phyloP scores from a whole-genome alignment of 495 filamentous ascomycete species.

The Neurospora sp. region DNA sequence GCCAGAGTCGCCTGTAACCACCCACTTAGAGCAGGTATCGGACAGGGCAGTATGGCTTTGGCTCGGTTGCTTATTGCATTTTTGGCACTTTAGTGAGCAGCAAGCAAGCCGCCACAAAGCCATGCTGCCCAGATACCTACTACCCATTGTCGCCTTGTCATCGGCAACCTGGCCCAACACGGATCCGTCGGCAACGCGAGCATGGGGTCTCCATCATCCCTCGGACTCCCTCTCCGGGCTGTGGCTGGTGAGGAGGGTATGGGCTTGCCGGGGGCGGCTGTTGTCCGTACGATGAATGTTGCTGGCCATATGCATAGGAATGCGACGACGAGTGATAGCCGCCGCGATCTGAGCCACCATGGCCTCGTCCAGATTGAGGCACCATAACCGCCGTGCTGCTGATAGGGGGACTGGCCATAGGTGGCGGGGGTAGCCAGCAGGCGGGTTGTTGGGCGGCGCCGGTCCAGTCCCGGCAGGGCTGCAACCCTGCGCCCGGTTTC shows the following conservation, averaged over 20 bases:
- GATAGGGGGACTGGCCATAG: conserved; percentile 25
- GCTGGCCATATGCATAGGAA: conserved; percentile 16
- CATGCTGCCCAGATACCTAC: not conserved
- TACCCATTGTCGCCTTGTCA: too few relatives aligned
- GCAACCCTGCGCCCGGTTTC: too few relatives aligned
- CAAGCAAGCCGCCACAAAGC: conserved; percentile 47
- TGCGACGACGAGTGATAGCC: conserved; percentile 19
- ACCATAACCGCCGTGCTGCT: conserved; percentile 21
- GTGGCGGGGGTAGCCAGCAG: conserved; percentile 19
- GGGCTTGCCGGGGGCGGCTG: conserved; percentile 12
- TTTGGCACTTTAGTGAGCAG: conserved; percentile 42
- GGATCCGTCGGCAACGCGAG: not conserved
- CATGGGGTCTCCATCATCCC: not conserved
- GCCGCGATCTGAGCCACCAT: conserved; percentile 20
- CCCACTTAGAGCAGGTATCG: conserved; percentile 2
- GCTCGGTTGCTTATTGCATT: conserved; percentile 30
- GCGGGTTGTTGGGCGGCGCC: conserved; percentile 20
- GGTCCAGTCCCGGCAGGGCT: conserved; percentile 12
- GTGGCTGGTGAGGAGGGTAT: conserved; percentile 12
- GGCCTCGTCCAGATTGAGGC: not conserved
- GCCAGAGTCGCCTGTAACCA: conserved; percentile 11
- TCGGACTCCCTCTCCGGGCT: not conserved
- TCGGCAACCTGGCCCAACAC: not conserved
- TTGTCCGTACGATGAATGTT: conserved; percentile 13
- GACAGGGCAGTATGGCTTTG: not conserved